Evolutionary conservation across 129 eudicot genomes (phyloP).

Genomic region (Pseudognaphalium luteoalbum): DNA sequence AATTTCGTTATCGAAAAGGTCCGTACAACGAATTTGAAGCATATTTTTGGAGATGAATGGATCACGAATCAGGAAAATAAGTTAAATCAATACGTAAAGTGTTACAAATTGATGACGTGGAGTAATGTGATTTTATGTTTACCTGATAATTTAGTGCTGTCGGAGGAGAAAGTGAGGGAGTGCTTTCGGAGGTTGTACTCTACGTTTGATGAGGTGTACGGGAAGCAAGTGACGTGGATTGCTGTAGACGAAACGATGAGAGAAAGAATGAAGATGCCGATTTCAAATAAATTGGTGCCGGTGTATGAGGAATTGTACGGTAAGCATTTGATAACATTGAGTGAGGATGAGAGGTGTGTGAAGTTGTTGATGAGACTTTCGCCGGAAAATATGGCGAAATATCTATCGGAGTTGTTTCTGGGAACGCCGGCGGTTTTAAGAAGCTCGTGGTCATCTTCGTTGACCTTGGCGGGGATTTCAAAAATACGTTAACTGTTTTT

Average conservation of each 20-base stretch:
- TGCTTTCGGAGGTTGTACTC: slow-evolving; percentile 47
- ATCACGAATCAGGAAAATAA: slow-evolving; percentile 46
- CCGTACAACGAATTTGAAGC: slow-evolving; percentile 50
- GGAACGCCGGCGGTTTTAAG: slow-evolving; percentile 12
- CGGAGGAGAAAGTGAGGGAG: slow-evolving; percentile 46
- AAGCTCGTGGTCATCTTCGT: slow-evolving; percentile 3
- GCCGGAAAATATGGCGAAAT: slow-evolving; percentile 53
- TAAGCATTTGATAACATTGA: slow-evolving; percentile 26
- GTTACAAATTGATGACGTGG: slow-evolving; percentile 59
- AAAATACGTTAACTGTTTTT: too few relatives aligned
- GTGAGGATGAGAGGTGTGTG: slow-evolving; percentile 38
- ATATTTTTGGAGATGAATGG: slow-evolving; percentile 70
- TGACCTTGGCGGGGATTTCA: too few relatives aligned
- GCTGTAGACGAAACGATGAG: slow-evolving; percentile 61
- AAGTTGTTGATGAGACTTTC: slow-evolving; percentile 37
- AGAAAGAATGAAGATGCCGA: slow-evolving; percentile 47
- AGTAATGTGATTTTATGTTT: slow-evolving; percentile 46
- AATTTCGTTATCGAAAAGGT: slow-evolving; percentile 55
- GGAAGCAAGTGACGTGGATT: slow-evolving; percentile 52
- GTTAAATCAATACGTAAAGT: slow-evolving; percentile 44
- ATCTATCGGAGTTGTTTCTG: slow-evolving; percentile 46
- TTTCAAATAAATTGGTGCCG: slow-evolving; percentile 42
- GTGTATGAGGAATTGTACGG: slow-evolving; percentile 50
- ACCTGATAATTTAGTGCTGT: slow-evolving; percentile 28
- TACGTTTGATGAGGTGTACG: slow-evolving; percentile 54